phyloP scores from a whole-genome alignment of 257 asterid species.

The Pogostemon cablin region DNA sequence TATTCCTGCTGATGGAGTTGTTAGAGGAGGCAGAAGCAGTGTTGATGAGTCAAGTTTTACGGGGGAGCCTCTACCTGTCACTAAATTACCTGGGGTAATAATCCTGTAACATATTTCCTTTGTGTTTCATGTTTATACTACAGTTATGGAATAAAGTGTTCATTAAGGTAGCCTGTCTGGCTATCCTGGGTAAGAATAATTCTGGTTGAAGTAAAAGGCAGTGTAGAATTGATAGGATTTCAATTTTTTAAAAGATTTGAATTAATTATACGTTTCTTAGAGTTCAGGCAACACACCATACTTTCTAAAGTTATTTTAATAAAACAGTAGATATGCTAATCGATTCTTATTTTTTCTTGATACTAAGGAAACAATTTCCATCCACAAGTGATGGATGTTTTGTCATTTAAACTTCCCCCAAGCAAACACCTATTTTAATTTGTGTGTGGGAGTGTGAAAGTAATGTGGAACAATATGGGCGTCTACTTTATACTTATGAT shows the following conservation, averaged over 20 bases:
- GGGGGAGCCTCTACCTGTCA: constrained; percentile 96
- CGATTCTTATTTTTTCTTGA: neutral
- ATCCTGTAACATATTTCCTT: constrained; percentile 22
- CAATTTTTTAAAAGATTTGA: constrained; percentile 10
- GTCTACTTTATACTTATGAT: too few species aligned
- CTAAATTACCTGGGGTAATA: constrained; percentile 98
- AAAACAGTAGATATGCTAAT: too few species aligned
- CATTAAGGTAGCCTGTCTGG: constrained; percentile 18
- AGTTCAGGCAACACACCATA: constrained; percentile 13
- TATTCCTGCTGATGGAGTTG: constrained; percentile 98
- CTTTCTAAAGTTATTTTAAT: neutral
- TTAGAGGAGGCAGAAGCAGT: constrained; percentile 88
- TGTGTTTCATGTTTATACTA: constrained; percentile 23
- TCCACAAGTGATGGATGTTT: constrained; percentile 15
- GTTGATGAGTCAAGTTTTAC: constrained; percentile 98
- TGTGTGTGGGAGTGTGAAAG: neutral
- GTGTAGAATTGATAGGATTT: neutral
- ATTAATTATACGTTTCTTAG: constrained; percentile 15
- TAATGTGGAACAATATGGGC: constrained; percentile 5
- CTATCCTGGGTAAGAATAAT: constrained; percentile 25
- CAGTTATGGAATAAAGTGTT: constrained; percentile 8
- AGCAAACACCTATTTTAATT: neutral
- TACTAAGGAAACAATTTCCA: constrained; percentile 17
- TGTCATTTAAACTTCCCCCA: constrained; percentile 14
- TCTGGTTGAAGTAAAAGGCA: constrained; percentile 14